Conservation (phyloP, 371 early-diverging fungal species). For the Neoconidiobolus thromboides region DNA sequence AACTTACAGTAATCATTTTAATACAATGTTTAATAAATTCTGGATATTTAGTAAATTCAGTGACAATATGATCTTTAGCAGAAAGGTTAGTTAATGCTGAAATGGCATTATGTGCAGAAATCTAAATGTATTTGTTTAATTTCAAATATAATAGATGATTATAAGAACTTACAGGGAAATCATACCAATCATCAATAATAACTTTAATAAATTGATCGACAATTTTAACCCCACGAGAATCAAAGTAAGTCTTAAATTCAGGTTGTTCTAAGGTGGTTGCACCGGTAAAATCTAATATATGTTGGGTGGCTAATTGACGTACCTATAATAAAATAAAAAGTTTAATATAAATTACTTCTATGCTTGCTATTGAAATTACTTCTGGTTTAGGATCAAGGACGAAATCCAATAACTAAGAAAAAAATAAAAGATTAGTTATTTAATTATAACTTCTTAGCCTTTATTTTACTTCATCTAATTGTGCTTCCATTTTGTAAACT, state of each 20-base stretch:
- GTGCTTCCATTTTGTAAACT: constrained; percentile 15
- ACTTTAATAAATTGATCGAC: not conserved
- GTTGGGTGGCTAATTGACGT: constrained; percentile 55
- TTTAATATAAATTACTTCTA: not conserved
- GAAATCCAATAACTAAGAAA: constrained; percentile 31
- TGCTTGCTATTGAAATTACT: constrained; percentile 16
- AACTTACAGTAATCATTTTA: not conserved
- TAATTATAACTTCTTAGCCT: not conserved
- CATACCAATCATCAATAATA: not conserved
- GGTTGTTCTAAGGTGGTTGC: constrained; percentile 8
- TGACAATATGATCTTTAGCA: constrained; percentile 20
- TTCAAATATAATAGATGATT: not conserved
- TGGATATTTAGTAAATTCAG: not conserved
- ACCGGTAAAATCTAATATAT: constrained; percentile 52
- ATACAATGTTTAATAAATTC: not conserved
- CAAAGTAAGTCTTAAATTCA: not conserved
- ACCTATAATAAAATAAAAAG: constrained; percentile 20
- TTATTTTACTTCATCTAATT: constrained; percentile 16
- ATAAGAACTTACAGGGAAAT: constrained; percentile 1
- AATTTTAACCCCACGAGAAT: not conserved
- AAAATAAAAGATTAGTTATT: not conserved
- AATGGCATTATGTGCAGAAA: constrained; percentile 66
- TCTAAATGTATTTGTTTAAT: constrained; percentile 15
- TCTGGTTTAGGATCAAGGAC: constrained; percentile 38
- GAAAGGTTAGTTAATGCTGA: constrained; percentile 67